These are phyloP conservation scores for Xylaria longipes DNA, from an alignment of 495 filamentous ascomycete species.

Conservation along the genomic window DNA sequence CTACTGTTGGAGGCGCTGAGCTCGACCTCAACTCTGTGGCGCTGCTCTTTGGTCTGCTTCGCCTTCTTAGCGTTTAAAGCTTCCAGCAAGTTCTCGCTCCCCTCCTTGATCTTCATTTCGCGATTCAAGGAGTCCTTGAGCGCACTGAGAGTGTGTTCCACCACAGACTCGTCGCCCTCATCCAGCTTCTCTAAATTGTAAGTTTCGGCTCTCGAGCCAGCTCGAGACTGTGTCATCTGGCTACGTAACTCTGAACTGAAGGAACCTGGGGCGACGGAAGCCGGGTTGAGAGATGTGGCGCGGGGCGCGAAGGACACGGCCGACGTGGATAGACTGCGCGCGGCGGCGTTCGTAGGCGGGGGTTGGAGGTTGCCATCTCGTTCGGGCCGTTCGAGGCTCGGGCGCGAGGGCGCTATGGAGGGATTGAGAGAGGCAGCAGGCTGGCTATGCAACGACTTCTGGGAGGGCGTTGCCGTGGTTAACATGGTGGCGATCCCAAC, in stretches of 20 bases:
- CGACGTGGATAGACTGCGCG: slow-evolving; percentile 64
- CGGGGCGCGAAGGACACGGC: slow-evolving; percentile 66
- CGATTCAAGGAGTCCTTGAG: slow-evolving; percentile 85
- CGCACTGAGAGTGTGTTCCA: slow-evolving; percentile 75
- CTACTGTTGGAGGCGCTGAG: slow-evolving; percentile 89
- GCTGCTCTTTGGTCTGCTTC: slow-evolving; percentile 93
- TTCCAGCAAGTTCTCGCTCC: slow-evolving; percentile 96
- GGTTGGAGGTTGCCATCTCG: slow-evolving; percentile 65
- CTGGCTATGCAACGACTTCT: slow-evolving; percentile 68
- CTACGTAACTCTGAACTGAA: slow-evolving; percentile 91
- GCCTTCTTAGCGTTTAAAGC: slow-evolving; percentile 92
- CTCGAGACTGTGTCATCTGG: slow-evolving; percentile 68
- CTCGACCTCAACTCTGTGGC: slow-evolving; percentile 85
- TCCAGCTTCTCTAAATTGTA: slow-evolving; percentile 67
- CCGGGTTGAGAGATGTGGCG: slow-evolving; percentile 68
- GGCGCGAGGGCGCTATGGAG: slow-evolving; percentile 38
- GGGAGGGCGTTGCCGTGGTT: slow-evolving; percentile 68
- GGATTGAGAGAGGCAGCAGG: slow-evolving; percentile 48
- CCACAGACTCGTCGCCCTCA: slow-evolving; percentile 64
- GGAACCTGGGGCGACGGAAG: slow-evolving; percentile 76
- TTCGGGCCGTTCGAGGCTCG: slow-evolving; percentile 46
- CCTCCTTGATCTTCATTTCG: slow-evolving; percentile 96
- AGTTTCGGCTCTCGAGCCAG: slow-evolving; percentile 71
- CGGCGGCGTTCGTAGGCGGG: slow-evolving; percentile 46
- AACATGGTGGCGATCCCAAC: slow-evolving; percentile 64